Evolutionary conservation across 2,329 filamentous ascomycete species (phyloP).

Genomic region (Cladosporium sp.): DNA sequence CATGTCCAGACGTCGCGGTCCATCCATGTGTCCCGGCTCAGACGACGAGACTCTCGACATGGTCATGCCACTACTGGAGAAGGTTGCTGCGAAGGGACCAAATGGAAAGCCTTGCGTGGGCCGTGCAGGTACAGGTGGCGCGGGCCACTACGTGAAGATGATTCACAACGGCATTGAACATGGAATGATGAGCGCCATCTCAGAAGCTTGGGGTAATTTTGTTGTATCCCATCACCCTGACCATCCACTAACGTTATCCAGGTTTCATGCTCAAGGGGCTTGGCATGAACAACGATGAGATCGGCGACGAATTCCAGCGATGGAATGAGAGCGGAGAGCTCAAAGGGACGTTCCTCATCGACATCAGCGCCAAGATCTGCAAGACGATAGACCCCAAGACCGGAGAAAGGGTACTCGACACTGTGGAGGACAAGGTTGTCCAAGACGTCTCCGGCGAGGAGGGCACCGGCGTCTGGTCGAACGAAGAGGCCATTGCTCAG

Average conservation of each 20-base stretch:
- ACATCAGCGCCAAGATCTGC: conserved; percentile 65
- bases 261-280: conserved; percentile 59
- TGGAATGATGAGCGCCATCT: conserved; percentile 67
- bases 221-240: neutral
- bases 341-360: conserved; percentile 61
- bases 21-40: conserved; percentile 68
- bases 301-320: conserved; percentile 59
- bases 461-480: conserved; percentile 68
- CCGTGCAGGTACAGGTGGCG: conserved; percentile 62
- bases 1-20: conserved; percentile 53
- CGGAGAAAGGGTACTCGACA: conserved; percentile 56
- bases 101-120: conserved; percentile 63
- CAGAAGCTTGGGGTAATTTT: conserved; percentile 61
- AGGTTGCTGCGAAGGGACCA: conserved; percentile 64
- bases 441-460: conserved; percentile 68
- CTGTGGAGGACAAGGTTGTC: conserved; percentile 70
- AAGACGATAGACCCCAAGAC: conserved; percentile 51
- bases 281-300: conserved; percentile 61
- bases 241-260: neutral
- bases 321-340: conserved; percentile 65
- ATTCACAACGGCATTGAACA: conserved; percentile 75
- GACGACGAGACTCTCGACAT: conserved; percentile 59
- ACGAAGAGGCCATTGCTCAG: conserved; percentile 61
- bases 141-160: conserved; percentile 75
- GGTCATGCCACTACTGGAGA: conserved; percentile 62